A percentile compares a stretch with the other conserved stretches of the same genome.
phyloP scores from a whole-genome alignment of 495 filamentous ascomycete genomes.

The Penicillium manginii region DNA sequence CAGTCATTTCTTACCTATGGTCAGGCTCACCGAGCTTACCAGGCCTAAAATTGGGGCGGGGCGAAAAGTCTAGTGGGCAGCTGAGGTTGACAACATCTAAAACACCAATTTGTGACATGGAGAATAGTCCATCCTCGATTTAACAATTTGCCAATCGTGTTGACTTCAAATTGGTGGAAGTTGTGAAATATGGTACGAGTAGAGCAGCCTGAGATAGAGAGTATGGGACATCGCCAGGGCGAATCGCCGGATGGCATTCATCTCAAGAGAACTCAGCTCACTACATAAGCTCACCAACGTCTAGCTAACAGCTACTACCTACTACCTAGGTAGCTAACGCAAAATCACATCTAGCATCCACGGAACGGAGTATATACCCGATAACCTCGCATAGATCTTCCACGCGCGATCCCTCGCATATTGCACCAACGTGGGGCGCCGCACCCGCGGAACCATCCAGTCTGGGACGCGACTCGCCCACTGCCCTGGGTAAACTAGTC shows the following conservation, averaged over 20 bases:
- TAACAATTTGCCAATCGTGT: no score
- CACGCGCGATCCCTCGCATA: slow-evolving; percentile 2
- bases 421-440: slow-evolving; percentile 6
- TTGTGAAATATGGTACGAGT: no score
- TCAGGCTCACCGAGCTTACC: background rate
- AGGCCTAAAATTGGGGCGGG: background rate
- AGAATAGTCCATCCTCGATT: no score
- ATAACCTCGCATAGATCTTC: slow-evolving; percentile 2
- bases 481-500: background rate
- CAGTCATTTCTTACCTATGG: background rate
- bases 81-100: background rate
- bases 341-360: background rate
- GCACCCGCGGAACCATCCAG: slow-evolving; percentile 8
- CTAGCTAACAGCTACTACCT: background rate
- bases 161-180: no score
- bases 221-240: no score
- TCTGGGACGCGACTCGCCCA: slow-evolving; percentile 8
- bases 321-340: no score
- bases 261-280: no score
- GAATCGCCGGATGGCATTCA: no score
- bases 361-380: background rate
- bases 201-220: no score
- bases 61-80: background rate
- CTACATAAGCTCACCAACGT: background rate
- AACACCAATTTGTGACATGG: background rate